These are phyloP conservation scores for Westerdykella ornata DNA, from an alignment of 2,329 filamentous ascomycete species.

Conservation along the genomic window DNA sequence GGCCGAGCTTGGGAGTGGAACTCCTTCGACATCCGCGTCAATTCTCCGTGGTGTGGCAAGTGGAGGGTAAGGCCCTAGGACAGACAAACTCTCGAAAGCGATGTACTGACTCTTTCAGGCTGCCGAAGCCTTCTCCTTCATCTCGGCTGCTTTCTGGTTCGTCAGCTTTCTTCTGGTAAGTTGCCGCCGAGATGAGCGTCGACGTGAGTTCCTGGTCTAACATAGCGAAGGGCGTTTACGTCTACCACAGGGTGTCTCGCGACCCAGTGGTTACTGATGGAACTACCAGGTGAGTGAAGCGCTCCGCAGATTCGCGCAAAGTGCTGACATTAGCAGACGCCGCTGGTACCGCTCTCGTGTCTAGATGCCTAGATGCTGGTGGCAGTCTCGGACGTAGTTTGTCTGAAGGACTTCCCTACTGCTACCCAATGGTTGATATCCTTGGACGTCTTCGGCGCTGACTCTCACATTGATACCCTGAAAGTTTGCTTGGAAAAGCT, in stretches of 20 bases:
- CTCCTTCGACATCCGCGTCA: slow-evolving; percentile 39
- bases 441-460: too few species aligned
- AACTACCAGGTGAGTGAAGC: slow-evolving; percentile 3
- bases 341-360: slow-evolving; percentile 11
- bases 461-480: too few species aligned
- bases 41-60: slow-evolving; percentile 53
- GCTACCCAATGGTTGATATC: too few species aligned
- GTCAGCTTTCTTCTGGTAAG: slow-evolving; percentile 40
- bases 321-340: slow-evolving; percentile 3
- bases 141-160: slow-evolving; percentile 66
- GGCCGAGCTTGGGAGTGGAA: slow-evolving; percentile 46
- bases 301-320: not conserved
- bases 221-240: slow-evolving; percentile 5
- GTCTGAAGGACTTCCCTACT: too few species aligned
- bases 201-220: not conserved
- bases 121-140: slow-evolving; percentile 63
- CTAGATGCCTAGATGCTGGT: slow-evolving; percentile 4
- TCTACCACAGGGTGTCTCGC: slow-evolving; percentile 11
- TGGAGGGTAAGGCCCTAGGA: slow-evolving; percentile 43
- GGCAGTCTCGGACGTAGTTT: too few species aligned
- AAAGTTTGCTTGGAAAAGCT: too few species aligned
- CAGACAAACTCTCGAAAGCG: not conserved
- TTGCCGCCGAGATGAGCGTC: not conserved
- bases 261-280: slow-evolving; percentile 8
- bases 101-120: slow-evolving; percentile 39